Conservation (phyloP, 2,329 filamentous ascomycete genomes). For the Neonectria ditissima region DNA sequence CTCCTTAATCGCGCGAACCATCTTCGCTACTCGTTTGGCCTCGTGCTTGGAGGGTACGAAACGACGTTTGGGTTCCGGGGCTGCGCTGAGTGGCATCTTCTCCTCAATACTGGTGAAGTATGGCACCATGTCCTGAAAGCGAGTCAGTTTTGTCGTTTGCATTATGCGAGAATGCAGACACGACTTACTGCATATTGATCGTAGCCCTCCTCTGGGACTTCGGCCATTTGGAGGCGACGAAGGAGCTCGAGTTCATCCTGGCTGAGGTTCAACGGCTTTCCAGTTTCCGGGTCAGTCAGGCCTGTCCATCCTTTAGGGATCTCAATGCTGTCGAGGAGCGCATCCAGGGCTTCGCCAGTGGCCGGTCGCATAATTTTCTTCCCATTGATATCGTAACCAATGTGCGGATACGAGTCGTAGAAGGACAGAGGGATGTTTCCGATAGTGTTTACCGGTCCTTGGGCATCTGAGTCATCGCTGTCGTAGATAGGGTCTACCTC, state of each 20-base stretch:
- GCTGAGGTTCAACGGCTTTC: constrained; percentile 89
- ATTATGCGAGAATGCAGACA: not conserved
- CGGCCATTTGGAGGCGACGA: constrained; percentile 88
- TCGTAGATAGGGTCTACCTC: constrained; percentile 97
- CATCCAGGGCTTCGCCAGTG: constrained; percentile 92
- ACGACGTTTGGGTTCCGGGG: constrained; percentile 94
- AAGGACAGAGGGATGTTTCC: constrained; percentile 94
- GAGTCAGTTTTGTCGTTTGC: constrained; percentile 26
- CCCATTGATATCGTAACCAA: constrained; percentile 98
- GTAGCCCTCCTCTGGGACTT: constrained; percentile 87
- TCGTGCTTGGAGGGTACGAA: constrained; percentile 98
- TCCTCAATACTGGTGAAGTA: constrained; percentile 94
- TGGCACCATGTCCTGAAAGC: constrained; percentile 79
- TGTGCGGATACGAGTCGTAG: constrained; percentile 98
- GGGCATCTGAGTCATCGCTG: constrained; percentile 90
- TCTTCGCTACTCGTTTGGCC: constrained; percentile 95
- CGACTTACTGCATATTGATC: constrained; percentile 84
- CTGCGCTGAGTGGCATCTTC: constrained; percentile 93
- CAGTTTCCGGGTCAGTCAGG: constrained; percentile 91
- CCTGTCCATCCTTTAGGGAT: constrained; percentile 98
- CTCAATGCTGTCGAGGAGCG: constrained; percentile 94
- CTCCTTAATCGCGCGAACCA: constrained; percentile 94
- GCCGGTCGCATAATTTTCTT: constrained; percentile 98
- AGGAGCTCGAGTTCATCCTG: constrained; percentile 90
- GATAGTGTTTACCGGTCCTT: constrained; percentile 87